Evolutionary conservation across 2,329 filamentous ascomycete species (phyloP).

Genomic region (Elsinoe ampelina): DNA sequence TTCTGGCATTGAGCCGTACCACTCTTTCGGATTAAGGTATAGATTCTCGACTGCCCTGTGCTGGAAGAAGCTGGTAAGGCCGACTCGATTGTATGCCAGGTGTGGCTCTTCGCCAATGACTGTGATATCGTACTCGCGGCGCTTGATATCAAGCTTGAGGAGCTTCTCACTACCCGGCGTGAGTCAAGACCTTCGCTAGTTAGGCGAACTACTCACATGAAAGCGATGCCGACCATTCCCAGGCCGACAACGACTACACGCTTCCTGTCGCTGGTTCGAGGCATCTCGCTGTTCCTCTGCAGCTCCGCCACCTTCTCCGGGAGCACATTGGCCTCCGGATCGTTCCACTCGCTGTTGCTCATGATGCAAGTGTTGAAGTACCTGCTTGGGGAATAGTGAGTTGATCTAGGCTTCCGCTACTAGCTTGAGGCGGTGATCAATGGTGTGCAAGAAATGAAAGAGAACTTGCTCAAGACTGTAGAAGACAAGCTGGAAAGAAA

Average conservation of each 20-base stretch:
- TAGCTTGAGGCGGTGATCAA: not conserved
- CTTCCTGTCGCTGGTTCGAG: conserved; percentile 41
- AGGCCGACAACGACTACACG: conserved; percentile 74
- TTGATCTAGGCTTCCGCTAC: not conserved
- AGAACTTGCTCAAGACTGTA: not conserved
- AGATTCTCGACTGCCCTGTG: conserved; percentile 76
- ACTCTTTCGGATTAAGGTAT: conserved; percentile 78
- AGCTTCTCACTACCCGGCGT: conserved; percentile 62
- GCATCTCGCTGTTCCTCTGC: conserved; percentile 26
- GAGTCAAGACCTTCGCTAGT: not conserved
- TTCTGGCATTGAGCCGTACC: conserved; percentile 61
- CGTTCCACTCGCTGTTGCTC: conserved; percentile 39
- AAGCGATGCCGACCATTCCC: conserved; percentile 85
- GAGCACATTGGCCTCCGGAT: conserved; percentile 36
- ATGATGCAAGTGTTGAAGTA: conserved; percentile 18
- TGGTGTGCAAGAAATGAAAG: not conserved
- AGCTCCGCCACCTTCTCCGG: conserved; percentile 35
- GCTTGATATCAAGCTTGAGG: conserved; percentile 69
- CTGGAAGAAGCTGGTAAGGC: conserved; percentile 79
- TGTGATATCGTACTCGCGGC: conserved; percentile 67
- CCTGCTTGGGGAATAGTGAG: not conserved
- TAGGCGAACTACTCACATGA: conserved; percentile 54
- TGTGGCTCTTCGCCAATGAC: conserved; percentile 84
- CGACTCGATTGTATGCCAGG: conserved; percentile 84
- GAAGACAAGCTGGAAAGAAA: not conserved